These are phyloP conservation scores for Chernovozyma aurita DNA, from an alignment of 1,139 yeast species.

Conservation along the genomic window DNA sequence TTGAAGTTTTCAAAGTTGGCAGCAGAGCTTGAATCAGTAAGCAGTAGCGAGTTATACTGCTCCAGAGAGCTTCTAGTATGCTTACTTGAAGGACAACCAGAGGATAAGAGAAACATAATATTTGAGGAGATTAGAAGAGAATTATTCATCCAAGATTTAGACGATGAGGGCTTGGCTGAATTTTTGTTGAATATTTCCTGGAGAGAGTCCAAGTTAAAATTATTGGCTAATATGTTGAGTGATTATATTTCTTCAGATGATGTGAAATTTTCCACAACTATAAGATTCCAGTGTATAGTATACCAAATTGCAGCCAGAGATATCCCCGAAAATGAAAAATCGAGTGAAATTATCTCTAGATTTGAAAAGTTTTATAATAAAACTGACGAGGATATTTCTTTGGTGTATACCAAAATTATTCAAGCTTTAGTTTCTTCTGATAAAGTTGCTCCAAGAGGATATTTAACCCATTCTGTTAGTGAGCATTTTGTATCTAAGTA, in stretches of 20 bases:
- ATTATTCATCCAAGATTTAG: slow-evolving; percentile 18
- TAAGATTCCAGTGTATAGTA: slow-evolving; percentile 19
- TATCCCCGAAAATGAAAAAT: slow-evolving; percentile 8
- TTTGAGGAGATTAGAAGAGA: slow-evolving; percentile 13
- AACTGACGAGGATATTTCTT: slow-evolving; percentile 2
- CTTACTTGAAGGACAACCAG: neutral
- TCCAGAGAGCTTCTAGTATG: neutral
- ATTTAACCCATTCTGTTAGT: slow-evolving; percentile 13
- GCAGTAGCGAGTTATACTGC: slow-evolving; percentile 10
- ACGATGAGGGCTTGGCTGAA: slow-evolving; percentile 23
- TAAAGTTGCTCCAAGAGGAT: slow-evolving; percentile 17
- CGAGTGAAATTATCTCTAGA: slow-evolving; percentile 6
- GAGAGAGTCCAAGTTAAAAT: slow-evolving; percentile 6
- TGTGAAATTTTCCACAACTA: slow-evolving; percentile 17
- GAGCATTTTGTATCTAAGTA: slow-evolving; percentile 12
- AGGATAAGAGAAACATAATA: slow-evolving; percentile 6
- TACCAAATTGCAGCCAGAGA: slow-evolving; percentile 2
- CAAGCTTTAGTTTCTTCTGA: slow-evolving; percentile 16
- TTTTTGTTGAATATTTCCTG: slow-evolving; percentile 14
- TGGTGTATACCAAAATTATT: slow-evolving; percentile 15
- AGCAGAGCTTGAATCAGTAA: slow-evolving; percentile 22
- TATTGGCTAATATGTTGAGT: slow-evolving; percentile 11
- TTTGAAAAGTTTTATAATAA: neutral
- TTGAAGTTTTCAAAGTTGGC: slow-evolving; percentile 19
- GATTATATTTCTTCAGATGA: slow-evolving; percentile 18